Evolutionary conservation across 768 basidiomycete genomes (phyloP), one percentile per base, ranked within the genome.

Genomic region (Porpolomopsis calyptriformis): DNA sequence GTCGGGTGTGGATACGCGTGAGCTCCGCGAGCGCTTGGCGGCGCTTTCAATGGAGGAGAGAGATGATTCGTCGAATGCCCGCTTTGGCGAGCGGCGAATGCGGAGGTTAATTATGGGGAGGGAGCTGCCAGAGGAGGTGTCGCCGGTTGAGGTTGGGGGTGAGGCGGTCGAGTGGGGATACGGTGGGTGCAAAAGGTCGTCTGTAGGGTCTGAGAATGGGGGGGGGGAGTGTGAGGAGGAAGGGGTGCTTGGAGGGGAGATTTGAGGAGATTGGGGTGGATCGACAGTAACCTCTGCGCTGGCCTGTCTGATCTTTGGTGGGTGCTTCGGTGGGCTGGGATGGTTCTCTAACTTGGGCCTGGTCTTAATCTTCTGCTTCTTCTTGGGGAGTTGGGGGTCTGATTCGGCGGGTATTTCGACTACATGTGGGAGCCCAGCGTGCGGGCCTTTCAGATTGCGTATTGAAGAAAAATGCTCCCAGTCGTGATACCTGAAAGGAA

Each of bases 391-490:
- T 8, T 58, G 53, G 20, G 60, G 46, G 38, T 58, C 57, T 5
- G 60, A 46, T n/a, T 57, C 56, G 7, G 62, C 53, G 2, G 62
- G 60, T 0, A 65, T 60, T 61, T 90, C 87, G 35, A 62, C 57
- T 2, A 88, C 77, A 44, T 64, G 63, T 2, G 87, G 86, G 12
- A 80, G 67, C 6, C 88, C 91, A 0, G 76, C 66, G 58, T 91
- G 89, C 0, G 90, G 91, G 1, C 91, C 91, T 12, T 70, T 70
- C 44, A 91, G 66, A 60, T 89, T 92, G 38, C 91, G 83, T 48
- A 94, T 86, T n/a, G 84, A 87, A 10, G 86, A 90, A 57, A 92
- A 94, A 59, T 94, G 91, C 57, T 94, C 90, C 86, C 87, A 92
- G 60, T 91, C 87, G 57, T 92, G 84, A 60, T 90, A 93, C 24